phyloP scores from a whole-genome alignment of 2,329 filamentous ascomycete genomes.

The Bipolaris zeicola region DNA sequence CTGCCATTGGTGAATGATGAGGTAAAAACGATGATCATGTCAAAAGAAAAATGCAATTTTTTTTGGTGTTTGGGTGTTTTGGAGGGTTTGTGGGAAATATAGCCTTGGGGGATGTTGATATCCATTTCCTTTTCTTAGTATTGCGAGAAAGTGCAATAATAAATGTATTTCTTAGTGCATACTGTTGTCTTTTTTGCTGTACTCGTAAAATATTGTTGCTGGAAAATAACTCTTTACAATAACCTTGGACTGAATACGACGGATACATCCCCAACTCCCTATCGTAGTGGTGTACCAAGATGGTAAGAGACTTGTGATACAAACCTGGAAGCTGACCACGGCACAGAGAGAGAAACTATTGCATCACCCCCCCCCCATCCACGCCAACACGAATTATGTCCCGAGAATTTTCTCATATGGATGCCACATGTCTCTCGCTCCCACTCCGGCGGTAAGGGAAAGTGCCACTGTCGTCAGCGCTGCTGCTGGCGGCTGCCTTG shows the following conservation, averaged over 20 bases:
- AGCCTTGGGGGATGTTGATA: not conserved
- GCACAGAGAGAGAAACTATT: not conserved
- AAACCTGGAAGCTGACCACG: not conserved
- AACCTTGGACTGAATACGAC: no score
- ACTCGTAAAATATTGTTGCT: not conserved
- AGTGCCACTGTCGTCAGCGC: slow-evolving; percentile 17
- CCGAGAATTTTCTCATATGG: not conserved
- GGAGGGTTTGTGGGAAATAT: not conserved
- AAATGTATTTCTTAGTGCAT: no score
- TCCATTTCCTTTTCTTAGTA: no score
- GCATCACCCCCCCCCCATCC: not conserved
- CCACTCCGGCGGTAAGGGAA: not conserved
- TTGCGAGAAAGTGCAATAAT: no score
- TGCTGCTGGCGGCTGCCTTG: slow-evolving; percentile 1
- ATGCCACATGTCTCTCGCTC: not conserved
- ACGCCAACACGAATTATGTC: no score
- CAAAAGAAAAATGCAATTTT: not conserved
- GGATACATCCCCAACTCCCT: not conserved
- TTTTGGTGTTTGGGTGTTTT: slow-evolving; percentile 2
- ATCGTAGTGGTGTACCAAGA: not conserved
- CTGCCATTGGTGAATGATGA: slow-evolving; percentile 20
- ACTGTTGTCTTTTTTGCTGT: no score
- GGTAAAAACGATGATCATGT: not conserved
- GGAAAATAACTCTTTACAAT: not conserved
- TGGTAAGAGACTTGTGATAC: not conserved